Conservation (phyloP, 2,329 filamentous ascomycete genomes). For the Penicillium sp. region DNA sequence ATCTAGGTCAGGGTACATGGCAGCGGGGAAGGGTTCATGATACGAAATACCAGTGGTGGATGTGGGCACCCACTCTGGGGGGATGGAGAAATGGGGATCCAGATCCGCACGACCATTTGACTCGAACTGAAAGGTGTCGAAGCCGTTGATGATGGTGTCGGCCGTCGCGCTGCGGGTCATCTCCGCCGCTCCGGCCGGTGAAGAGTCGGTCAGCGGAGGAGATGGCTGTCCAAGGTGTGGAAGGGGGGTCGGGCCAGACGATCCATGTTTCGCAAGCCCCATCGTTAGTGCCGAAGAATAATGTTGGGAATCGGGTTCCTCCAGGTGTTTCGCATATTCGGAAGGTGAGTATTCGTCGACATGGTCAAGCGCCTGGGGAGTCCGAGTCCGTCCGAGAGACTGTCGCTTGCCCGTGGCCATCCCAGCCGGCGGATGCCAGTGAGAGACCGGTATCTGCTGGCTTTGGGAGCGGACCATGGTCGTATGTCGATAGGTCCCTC, state of each 20-base stretch:
- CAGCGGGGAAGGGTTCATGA: slow-evolving; percentile 16
- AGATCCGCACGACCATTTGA: slow-evolving; percentile 30
- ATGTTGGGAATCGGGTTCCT: slow-evolving; percentile 29
- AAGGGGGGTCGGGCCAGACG: slow-evolving; percentile 9
- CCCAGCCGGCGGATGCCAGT: slow-evolving; percentile 26
- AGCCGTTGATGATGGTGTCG: slow-evolving; percentile 44
- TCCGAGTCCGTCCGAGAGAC: slow-evolving; percentile 30
- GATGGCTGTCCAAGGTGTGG: slow-evolving; percentile 15
- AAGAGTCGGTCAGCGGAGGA: slow-evolving; percentile 23
- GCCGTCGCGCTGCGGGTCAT: slow-evolving; percentile 48
- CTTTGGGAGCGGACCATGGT: slow-evolving; percentile 42
- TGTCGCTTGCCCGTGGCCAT: slow-evolving; percentile 30
- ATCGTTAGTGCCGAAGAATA: slow-evolving; percentile 12
- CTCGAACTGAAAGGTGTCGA: slow-evolving; percentile 47
- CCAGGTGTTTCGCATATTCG: slow-evolving; percentile 41
- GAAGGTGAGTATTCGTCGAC: slow-evolving; percentile 44
- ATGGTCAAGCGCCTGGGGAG: slow-evolving; percentile 29
- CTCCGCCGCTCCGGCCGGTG: slow-evolving; percentile 34
- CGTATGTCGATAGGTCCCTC: slow-evolving; percentile 31
- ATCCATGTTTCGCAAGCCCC: slow-evolving; percentile 16
- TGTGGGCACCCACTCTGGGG: slow-evolving; percentile 25
- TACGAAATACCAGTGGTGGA: slow-evolving; percentile 17
- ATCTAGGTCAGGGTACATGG: slow-evolving; percentile 31
- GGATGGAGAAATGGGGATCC: slow-evolving; percentile 22
- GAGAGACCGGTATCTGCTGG: slow-evolving; percentile 35